Evolutionary conservation across 306 rosid species (phyloP), one percentile per base, ranked within the genome.

Genomic region (Hippophae tibetana): DNA sequence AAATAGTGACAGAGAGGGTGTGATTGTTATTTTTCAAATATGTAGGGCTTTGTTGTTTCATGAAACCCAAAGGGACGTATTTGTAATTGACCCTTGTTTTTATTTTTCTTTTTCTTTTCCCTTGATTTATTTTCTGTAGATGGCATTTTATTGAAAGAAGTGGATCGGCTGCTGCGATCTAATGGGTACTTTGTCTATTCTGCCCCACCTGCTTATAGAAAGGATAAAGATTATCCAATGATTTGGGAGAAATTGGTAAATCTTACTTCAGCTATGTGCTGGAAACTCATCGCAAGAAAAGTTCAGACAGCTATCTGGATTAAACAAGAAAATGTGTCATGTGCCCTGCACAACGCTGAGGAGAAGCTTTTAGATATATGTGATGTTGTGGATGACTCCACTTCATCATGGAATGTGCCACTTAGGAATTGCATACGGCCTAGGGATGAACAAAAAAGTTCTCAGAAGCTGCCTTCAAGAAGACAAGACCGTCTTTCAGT

Each of bases 271-370:
- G 84, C 96, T 60, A 85, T 92, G 95, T 87, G 96, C 78, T 92
- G 95, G 99, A 88, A 82, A 82, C 95, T 92, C 64, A 75, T 92
- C 69, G 83, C 89, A 75, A 76, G 76, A 38, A 70, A 75, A 82
- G 83, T 88, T 76, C 99, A 92, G 81, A 87, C 99, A 6, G 96
- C 95, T 60, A 83, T 92, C 74, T 92, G 99, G 99, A 75, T 81
- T 71, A 92, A 92, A 83, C 81, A 76, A 65, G 72, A 81, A 54
- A 72, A 75, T 60, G 76, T 46, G 69, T 52, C 87, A 31, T 92
- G 95, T 78, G 81, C 81, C 57, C 57, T 63, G 61, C 58, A 52
- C 42, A 83, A 80, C 60, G 86, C 81, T 18, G 74, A 77, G 66
- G 70, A 75, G 65, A 83, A 77, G 13, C 76, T 77, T 59, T 31